Percentiles rank a stretch among this genome's conserved stretches.
phyloP scores from a whole-genome alignment of 1,284 basidiomycete genomes.

The Naganishia cerealis region DNA sequence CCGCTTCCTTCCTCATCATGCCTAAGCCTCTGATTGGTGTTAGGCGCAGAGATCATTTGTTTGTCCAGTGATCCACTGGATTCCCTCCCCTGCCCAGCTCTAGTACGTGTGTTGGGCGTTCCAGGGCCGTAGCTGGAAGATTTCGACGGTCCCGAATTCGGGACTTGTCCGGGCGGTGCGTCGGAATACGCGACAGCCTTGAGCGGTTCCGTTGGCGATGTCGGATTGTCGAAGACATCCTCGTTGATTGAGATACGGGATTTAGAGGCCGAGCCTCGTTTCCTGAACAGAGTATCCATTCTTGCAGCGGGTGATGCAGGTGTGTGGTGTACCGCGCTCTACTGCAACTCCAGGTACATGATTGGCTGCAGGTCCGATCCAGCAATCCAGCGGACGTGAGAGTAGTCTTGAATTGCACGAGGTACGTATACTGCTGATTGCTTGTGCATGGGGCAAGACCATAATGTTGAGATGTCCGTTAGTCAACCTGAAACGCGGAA shows the following conservation, averaged over 20 bases:
- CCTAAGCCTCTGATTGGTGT: slow-evolving; percentile 37
- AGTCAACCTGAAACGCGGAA: too few relatives aligned
- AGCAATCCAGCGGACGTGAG: not conserved
- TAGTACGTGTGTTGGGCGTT: slow-evolving; percentile 32
- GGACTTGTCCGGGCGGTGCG: slow-evolving; percentile 36
- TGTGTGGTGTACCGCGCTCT: not conserved
- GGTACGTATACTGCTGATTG: not conserved
- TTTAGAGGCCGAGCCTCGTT: slow-evolving; percentile 23
- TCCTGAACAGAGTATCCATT: slow-evolving; percentile 33
- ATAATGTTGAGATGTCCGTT: too few relatives aligned
- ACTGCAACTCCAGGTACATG: not conserved
- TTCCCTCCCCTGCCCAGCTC: slow-evolving; percentile 19
- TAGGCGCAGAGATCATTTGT: slow-evolving; percentile 41
- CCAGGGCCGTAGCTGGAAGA: slow-evolving; percentile 19
- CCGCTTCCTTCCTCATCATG: slow-evolving; percentile 8
- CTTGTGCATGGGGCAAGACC: not conserved
- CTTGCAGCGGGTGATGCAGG: not conserved
- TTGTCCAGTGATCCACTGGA: slow-evolving; percentile 16
- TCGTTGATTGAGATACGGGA: slow-evolving; percentile 27
- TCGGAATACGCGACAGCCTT: slow-evolving; percentile 44
- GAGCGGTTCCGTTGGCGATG: slow-evolving; percentile 13
- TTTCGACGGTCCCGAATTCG: slow-evolving; percentile 26
- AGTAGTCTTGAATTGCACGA: not conserved
- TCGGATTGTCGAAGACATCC: slow-evolving; percentile 1
- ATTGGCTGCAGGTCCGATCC: not conserved